Base-by-base conservation (phyloP, 2,329 filamentous ascomycete species). In the Tolypocladium amazonense region DNA sequence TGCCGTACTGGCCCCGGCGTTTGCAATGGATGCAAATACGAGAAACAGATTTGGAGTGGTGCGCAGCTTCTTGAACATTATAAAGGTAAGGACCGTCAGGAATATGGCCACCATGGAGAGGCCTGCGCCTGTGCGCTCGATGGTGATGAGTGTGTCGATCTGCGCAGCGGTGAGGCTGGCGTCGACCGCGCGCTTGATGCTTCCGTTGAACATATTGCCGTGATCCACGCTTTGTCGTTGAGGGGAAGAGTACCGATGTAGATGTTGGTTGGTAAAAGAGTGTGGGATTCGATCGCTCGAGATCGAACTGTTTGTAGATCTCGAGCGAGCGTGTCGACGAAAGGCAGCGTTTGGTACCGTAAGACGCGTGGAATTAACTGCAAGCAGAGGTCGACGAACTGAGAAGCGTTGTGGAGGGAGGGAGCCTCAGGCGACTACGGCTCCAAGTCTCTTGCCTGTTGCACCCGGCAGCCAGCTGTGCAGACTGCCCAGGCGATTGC, bases 1-100 rank as follows among this genome's bases (percentile, higher is more conserved):
- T 9, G 87, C 89, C 38, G 79, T 73, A 61, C 81, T 82, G 25
- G 82, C 82, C 4, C 81, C 81, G 2, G 83, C 73, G 62, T 75
- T 74, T 55, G 73, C 72, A n/a, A 73, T 62, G 20, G 70, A 73
- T 1, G 73, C 73, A 58, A 71, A 68, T 7, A 75, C 62, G 11
- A 75, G 68, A 53, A 75, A 85, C 0, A 81, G 78, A 62, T 85
- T 85, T 0, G 81, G 82, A 0, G 83, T 80, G 3, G 81, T 83
- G 12, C 81, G 77, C 18, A 85, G 71, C 25, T 77, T 75, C 65
- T 79, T 81, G 68, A 81, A 81, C 2, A 73, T 35, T 41, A 74
- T 70, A 61, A 78, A 85, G 8, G 79, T 77, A 54, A 79, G 39
- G 59, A 83, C 73, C 33, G 83, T 79, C 11, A 80, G 67, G 23